Conservation (phyloP, 2,329 filamentous ascomycete species). For the Aureobasidium subglaciale region DNA sequence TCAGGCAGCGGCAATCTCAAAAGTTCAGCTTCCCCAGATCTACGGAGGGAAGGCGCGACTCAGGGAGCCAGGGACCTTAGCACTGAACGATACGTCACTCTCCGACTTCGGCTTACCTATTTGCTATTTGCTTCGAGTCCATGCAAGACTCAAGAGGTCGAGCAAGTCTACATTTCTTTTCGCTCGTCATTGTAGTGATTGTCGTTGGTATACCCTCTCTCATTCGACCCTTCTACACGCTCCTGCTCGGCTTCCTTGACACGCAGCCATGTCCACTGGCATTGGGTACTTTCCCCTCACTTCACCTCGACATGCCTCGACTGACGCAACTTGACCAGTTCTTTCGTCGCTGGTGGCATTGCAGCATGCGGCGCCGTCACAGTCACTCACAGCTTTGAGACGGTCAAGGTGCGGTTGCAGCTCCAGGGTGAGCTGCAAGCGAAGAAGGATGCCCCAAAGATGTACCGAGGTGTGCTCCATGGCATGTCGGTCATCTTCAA, state of each 20-base stretch:
- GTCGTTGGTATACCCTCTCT: neutral
- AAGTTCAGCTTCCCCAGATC: constrained; percentile 9
- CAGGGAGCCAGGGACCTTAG: neutral
- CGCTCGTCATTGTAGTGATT: neutral
- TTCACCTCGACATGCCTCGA: neutral
- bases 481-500: constrained; percentile 82
- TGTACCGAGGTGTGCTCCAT: constrained; percentile 88
- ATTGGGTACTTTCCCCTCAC: constrained; percentile 31
- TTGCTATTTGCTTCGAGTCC: neutral
- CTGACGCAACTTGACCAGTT: constrained; percentile 40
- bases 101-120: constrained; percentile 1
- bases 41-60: neutral
- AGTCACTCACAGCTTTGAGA: constrained; percentile 96
- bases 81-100: too few relatives aligned
- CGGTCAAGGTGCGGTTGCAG: constrained; percentile 97
- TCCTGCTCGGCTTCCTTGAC: neutral
- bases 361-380: constrained; percentile 96
- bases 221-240: neutral
- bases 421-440: constrained; percentile 90
- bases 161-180: too few relatives aligned
- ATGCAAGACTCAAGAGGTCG: too few relatives aligned
- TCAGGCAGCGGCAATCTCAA: neutral
- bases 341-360: constrained; percentile 92
- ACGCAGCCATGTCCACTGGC: constrained; percentile 39
- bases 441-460: constrained; percentile 74